Base-by-base conservation (phyloP, 1,284 basidiomycete species). In the Neotropicomus parvogracilis region DNA sequence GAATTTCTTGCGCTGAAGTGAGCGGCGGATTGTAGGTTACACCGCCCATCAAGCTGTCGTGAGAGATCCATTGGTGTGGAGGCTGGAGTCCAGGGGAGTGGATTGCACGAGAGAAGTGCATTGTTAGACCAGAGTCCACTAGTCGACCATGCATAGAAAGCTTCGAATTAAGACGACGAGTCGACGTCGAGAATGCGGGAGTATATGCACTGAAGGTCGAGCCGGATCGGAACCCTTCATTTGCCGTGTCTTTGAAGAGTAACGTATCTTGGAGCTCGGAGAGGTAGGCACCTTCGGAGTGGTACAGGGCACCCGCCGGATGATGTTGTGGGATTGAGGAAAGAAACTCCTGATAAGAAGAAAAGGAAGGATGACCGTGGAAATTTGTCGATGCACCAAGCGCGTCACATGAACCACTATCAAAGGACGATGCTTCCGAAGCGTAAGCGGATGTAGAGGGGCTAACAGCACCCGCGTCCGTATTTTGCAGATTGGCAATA, bases 141-240 rank as follows among this genome's bases (percentile, higher is more conserved):
- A 52, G 59, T 33, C 45, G 53, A 33, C 21, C 20, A 7, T 51
- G 49, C 17, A 38, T 16, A 28, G 58, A 51, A 43, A 56, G 43
- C 33, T 55, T 68, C 20, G 59, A 51, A 43, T 54, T 37, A 29
- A 64, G 46, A 11, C 52, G 56, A 17, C 56, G 52, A 48, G 49
- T 52, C 12, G 65, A 56, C 40, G 55, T 54, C 36, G 60, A 62
- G 42, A 57, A 52, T 12, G 44, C 46, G 21, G 61, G 48, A 4
- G 8, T 24, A 24, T 24, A 24, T 32, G 53, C 28, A 27, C 49
- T 47, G 11, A 50, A 50, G 12, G 49, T 29, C 34, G 62, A 26
- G 16, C 46, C 32, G 1, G 39, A 24, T 44, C 53, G 61, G 33
- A 45, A 36, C 2, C 46, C 45, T 40, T 49, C 49, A 28, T 50